These are phyloP conservation scores for Heritiera fomes DNA, from an alignment of 345 rosid genomes.

Conservation along the genomic window DNA sequence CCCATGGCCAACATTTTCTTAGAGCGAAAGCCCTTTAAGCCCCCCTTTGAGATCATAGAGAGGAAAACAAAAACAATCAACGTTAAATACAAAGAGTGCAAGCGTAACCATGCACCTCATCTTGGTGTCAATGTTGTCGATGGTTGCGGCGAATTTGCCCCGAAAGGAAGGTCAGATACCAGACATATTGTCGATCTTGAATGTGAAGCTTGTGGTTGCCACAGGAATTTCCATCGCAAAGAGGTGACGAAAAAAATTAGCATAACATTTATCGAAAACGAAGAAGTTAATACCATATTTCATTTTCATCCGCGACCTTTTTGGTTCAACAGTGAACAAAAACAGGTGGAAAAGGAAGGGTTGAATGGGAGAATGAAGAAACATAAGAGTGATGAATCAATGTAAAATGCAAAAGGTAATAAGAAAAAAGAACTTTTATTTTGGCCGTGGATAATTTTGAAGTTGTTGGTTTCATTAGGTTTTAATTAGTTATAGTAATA, in stretches of 20 bases:
- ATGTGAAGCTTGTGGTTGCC: constrained; percentile 20
- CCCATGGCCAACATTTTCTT: constrained; percentile 2
- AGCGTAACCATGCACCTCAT: constrained; percentile 17
- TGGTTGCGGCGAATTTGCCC: constrained; percentile 12
- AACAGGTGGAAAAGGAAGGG: neutral
- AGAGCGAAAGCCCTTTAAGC: neutral
- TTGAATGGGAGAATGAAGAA: neutral
- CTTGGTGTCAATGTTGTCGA: neutral
- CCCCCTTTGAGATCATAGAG: constrained; percentile 5
- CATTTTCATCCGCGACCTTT: neutral
- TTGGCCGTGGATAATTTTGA: neutral
- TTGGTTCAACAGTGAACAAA: neutral
- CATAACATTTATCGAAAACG: neutral
- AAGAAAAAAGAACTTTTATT: neutral
- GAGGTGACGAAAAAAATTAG: neutral
- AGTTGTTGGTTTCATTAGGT: neutral
- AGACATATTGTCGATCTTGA: neutral
- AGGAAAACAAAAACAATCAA: neutral
- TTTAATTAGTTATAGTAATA: neutral
- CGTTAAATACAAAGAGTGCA: constrained; percentile 12
- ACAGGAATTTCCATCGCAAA: constrained; percentile 2
- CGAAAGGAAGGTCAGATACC: neutral
- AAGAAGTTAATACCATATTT: neutral
- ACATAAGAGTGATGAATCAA: neutral
- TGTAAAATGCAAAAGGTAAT: neutral